Base-by-base conservation (phyloP, 2,329 filamentous ascomycete genomes). In the Sporothrix schenckii region DNA sequence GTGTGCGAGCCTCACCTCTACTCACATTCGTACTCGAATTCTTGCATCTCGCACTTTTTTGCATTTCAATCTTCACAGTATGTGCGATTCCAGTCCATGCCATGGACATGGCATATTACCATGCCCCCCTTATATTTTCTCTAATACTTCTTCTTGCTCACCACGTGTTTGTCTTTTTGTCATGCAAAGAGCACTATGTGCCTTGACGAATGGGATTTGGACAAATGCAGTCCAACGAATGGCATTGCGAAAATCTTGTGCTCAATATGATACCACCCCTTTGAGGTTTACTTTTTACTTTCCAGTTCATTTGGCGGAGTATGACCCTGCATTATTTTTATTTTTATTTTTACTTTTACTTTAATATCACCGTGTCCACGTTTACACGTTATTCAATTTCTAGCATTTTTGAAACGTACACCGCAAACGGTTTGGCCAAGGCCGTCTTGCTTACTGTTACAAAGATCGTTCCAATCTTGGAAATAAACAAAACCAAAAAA, bases 221-320 rank as follows among this genome's bases (percentile, higher is more conserved):
- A 13, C 58, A 2, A 9, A 1, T 44, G n/a, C 39, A 13, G 58
- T n/a, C 56, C 58, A 21, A 47, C 58, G 58, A 47, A 63, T 63
- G 27, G 21, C 39, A 16, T 27, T 6, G n/a, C 41, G 39, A 44
- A 39, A 9, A 47, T 24, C 41, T 14, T 21, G 34, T n/a, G 30
- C 56, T 19, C 56, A 21, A 44, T 61, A 60, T 41, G 56, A 60
- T 60, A 60, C 56, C 56, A 60, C 30, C 56, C 56, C 56, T 39
- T 61, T 60, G 41, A 10, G n/a, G 41, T 14, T 44, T 13, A 61
- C 24, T 61, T n/a, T 61, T 61, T 61, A 44, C 34, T 44, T 44
- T 24, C 56, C 44, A 49, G 16, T 58, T 6, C 14, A 39, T 34
- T 53, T n/a, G 9, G 21, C 50, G 14, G 34, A 24, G 4, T 7